phyloP scores from a whole-genome alignment of 768 basidiomycete species.

The Fistulinella prunicolor region DNA sequence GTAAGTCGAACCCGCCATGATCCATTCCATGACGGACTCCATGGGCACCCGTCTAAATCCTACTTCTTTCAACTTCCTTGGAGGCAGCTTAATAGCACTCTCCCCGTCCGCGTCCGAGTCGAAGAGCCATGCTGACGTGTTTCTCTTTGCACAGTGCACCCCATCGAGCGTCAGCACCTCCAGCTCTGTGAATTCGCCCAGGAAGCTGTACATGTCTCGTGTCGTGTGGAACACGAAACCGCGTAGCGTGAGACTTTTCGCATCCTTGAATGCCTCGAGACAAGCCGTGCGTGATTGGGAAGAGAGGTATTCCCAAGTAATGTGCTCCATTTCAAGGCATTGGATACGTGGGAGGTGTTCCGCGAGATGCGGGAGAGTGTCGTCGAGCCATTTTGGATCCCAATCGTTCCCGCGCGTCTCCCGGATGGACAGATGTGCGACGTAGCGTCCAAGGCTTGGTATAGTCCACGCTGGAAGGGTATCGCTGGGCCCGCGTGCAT shows the following conservation, averaged over 20 bases:
- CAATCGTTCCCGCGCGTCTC: slow-evolving; percentile 31
- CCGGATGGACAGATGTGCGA: slow-evolving; percentile 24
- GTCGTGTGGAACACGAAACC: slow-evolving; percentile 26
- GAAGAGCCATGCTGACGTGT: slow-evolving; percentile 12
- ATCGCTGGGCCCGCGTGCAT: slow-evolving; percentile 10
- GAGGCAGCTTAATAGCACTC: slow-evolving; percentile 11
- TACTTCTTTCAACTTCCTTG: slow-evolving; percentile 23
- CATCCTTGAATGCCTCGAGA: slow-evolving; percentile 22
- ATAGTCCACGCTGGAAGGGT: slow-evolving; percentile 37
- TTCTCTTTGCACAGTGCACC: slow-evolving; percentile 24
- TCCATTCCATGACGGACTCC: slow-evolving; percentile 31
- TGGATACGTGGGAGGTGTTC: slow-evolving; percentile 20
- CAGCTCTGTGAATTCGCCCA: slow-evolving; percentile 26
- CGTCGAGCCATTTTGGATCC: slow-evolving; percentile 35
- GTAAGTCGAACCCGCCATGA: slow-evolving; percentile 18
- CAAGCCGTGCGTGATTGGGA: slow-evolving; percentile 25
- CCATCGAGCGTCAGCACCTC: slow-evolving; percentile 30
- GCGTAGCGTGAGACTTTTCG: slow-evolving; percentile 20
- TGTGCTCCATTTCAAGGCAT: slow-evolving; percentile 27
- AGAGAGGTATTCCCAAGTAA: slow-evolving; percentile 34
- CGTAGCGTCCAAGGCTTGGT: slow-evolving; percentile 60
- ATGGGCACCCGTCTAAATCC: slow-evolving; percentile 24
- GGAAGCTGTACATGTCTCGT: slow-evolving; percentile 27
- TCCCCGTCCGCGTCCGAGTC: slow-evolving; percentile 7
- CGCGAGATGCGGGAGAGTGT: slow-evolving; percentile 25